phyloP scores from a whole-genome alignment of 2,329 filamentous ascomycete genomes.

The Ceratocystis eucalypticola region DNA sequence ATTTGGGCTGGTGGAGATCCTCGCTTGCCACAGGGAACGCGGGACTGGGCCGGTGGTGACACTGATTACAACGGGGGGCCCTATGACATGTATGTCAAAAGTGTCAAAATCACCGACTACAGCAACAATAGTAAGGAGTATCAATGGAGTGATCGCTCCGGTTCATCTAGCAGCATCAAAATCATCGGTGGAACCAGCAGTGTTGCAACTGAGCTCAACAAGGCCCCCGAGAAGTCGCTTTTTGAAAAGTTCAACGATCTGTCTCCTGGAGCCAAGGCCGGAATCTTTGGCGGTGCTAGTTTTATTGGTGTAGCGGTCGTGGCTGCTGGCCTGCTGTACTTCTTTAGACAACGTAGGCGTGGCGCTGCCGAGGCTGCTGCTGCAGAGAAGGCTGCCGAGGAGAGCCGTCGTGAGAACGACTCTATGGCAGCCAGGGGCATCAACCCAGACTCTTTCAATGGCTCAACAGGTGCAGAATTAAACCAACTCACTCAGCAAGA shows the following conservation, averaged over 20 bases:
- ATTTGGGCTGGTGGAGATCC: conserved; percentile 53
- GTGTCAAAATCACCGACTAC: conserved; percentile 41
- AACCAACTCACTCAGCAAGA: conserved; percentile 24
- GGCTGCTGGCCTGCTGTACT: conserved; percentile 36
- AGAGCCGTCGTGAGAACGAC: conserved; percentile 40
- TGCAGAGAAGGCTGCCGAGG: conserved; percentile 32
- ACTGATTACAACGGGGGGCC: conserved; percentile 54
- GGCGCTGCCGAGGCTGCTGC: conserved; percentile 39
- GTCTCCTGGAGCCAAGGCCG: conserved; percentile 36
- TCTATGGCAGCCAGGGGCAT: conserved; percentile 35
- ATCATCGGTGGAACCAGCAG: conserved; percentile 43
- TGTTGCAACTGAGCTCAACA: conserved; percentile 28
- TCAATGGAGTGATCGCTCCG: conserved; percentile 46
- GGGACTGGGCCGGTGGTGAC: conserved; percentile 55
- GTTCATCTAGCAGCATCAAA: conserved; percentile 52
- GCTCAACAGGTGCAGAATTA: conserved; percentile 28
- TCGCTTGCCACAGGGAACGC: conserved; percentile 40
- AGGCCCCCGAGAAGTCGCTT: conserved; percentile 31
- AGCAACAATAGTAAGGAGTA: conserved; percentile 49
- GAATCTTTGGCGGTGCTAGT: conserved; percentile 36
- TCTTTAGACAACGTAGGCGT: conserved; percentile 39
- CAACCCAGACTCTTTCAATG: conserved; percentile 35
- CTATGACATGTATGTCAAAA: conserved; percentile 62
- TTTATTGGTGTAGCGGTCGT: conserved; percentile 31
- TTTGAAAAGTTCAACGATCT: conserved; percentile 43